Base-by-base conservation (phyloP, 768 basidiomycete species). In the Russula ochroleuca region DNA sequence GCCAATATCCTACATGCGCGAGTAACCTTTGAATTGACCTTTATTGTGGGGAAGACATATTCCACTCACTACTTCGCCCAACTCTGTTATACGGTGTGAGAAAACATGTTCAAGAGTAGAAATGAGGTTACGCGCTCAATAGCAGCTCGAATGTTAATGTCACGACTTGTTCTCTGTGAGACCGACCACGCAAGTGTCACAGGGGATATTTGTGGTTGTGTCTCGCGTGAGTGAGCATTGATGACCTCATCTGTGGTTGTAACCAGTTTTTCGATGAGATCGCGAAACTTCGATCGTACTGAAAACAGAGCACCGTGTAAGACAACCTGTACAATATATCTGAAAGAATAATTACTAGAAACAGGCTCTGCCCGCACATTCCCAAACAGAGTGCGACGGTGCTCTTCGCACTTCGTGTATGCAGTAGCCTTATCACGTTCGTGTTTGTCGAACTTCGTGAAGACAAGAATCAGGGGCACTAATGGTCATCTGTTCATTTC, bases 11-110 rank as follows among this genome's bases (percentile, higher is more conserved):
- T 62, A 38, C 10, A 15, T 28, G 48, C 5, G 38, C 5, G 31
- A 45, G 40, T 21, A 19, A 38, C 50, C 31, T 5, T 54, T 43
- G 1, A 25, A 7, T 31, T 31, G 23, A 31, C 25, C 9, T 21
- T 17, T 2, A 17, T 57, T 17, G 13, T 7, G 17, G 1, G 23
- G 21, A n/a, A 40, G 15, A 21, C 2, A 19, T 28, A 48, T 38
- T 13, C n/a, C 17, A 59, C 62, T 63, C 28, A 63, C 62, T 45
- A 37, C 43, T 47, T 48, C 17, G 50, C 21, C 62, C 62, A 15
- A 63, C 45, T 6, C 62, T 63, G 35, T 52, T 21, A 11, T 1
- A 48, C 14, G 2, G 25, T 8, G 25, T 63, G 15, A 63, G 62
- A 19, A 31, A 15, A 28, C 5, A 9, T 8, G 15, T 31, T 40